Base-by-base conservation (phyloP, 345 rosid species). In the Citrus maxima region DNA sequence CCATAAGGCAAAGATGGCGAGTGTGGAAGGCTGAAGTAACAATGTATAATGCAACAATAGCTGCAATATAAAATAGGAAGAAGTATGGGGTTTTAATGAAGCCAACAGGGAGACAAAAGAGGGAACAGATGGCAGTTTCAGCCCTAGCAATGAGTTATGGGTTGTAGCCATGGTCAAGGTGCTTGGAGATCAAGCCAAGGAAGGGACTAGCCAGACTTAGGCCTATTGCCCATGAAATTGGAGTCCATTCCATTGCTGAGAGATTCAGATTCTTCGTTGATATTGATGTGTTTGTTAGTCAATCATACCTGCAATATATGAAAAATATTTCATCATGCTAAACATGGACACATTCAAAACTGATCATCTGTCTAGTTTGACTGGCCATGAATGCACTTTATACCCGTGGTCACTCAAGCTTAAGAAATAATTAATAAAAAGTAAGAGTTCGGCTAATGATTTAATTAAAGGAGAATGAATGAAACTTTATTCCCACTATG, bases 21-120 rank as follows among this genome's bases (percentile, higher is more conserved):
- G 91, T 88, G 81, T 91, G 95, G 72, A 85, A 76, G 21, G 90
- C 87, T 1, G 85, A 49, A 2, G 89, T 83, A 27, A 88, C 38
- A 1, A 84, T 79, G 80, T 79, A 67, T n/a, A 89, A 87, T 1
- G 75, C 21, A 21, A 83, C 75, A 1, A 91, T 85, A 67, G 80
- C 69, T 2, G 82, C 77, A 21, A 89, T 83, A 56, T 86, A 91
- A 2, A 88, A 74, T 30, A 90, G 88, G 84, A 89, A 88, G 56
- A 87, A 76, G 85, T 84, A 77, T 0, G 77, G 42, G 63, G 72
- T 83, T 56, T 64, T 71, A 80, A 88, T 84, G 81, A 89, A 84
- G 14, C 95, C 92, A 0, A 86, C 77, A 0, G 89, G 95, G 10
- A 91, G 85, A 77, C 92, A 91, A 21, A 83, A 85, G 75, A 91